Evolutionary conservation across 352 stramenopile genomes (phyloP).

Genomic region (Pythium aquatile): DNA sequence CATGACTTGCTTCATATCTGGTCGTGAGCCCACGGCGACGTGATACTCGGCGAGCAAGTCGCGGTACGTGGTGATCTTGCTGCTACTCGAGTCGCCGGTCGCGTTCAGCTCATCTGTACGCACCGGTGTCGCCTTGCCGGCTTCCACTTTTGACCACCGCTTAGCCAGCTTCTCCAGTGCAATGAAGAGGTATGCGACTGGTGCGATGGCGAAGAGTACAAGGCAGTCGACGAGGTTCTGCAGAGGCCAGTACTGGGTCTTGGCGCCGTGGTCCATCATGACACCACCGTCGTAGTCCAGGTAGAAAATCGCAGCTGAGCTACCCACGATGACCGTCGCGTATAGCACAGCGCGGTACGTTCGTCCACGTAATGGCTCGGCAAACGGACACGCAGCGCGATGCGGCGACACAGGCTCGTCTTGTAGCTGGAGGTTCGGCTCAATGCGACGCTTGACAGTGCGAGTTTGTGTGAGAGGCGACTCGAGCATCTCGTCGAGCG

Average conservation of each 20-base stretch:
- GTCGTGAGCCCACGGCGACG: constrained; percentile 15
- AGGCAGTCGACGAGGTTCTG: constrained; percentile 32
- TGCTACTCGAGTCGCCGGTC: background rate
- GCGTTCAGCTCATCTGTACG: background rate
- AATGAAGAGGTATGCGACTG: constrained; percentile 20
- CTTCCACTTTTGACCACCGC: background rate
- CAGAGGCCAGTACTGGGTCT: constrained; percentile 36
- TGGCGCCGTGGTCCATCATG: constrained; percentile 23
- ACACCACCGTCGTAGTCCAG: constrained; percentile 31
- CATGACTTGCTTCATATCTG: constrained; percentile 16
- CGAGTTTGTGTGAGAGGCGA: constrained; percentile 3
- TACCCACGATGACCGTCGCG: constrained; percentile 21
- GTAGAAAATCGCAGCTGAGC: constrained; percentile 11
- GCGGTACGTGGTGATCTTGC: constrained; percentile 15
- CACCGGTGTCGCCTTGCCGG: background rate
- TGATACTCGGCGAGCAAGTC: constrained; percentile 23
- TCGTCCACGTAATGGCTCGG: constrained; percentile 21
- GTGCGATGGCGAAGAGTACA: constrained; percentile 27
- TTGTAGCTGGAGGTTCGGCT: background rate
- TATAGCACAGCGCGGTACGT: constrained; percentile 26
- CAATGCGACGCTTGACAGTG: background rate
- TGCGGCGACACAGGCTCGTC: background rate
- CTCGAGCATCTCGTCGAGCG: constrained; percentile 19
- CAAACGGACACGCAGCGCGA: constrained; percentile 22
- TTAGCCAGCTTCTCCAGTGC: constrained; percentile 8